A percentile compares a stretch with the other conserved stretches of the same genome.
Evolutionary conservation across 2,329 filamentous ascomycete genomes (phyloP).

Genomic region (Ramularia endophylla): DNA sequence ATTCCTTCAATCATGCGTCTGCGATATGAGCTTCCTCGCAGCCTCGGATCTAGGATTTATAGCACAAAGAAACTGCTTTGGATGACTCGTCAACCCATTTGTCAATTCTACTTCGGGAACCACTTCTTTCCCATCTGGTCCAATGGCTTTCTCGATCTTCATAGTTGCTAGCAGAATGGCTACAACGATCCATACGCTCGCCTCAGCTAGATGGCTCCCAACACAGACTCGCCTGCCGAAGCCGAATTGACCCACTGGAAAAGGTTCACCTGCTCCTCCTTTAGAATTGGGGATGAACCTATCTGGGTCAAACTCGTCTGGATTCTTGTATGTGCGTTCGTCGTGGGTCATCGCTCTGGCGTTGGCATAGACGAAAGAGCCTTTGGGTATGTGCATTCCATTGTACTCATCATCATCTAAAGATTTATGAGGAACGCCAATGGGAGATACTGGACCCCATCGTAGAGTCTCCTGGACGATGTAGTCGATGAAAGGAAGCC

Average conservation of each 20-base stretch:
- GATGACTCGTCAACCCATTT: no score
- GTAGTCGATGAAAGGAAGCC: slow-evolving; percentile 28
- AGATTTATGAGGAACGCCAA: slow-evolving; percentile 41
- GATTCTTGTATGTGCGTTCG: slow-evolving; percentile 36
- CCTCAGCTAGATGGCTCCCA: no score
- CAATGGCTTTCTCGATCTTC: no score
- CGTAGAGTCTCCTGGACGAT: slow-evolving; percentile 32
- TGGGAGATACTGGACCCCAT: slow-evolving; percentile 28
- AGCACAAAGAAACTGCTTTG: no score
- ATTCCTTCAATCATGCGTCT: no score
- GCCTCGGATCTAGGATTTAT: no score
- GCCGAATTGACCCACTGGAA: slow-evolving; percentile 42
- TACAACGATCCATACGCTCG: no score
- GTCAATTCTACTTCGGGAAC: no score
- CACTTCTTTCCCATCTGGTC: no score
- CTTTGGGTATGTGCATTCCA: slow-evolving; percentile 21
- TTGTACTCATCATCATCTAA: slow-evolving; percentile 19
- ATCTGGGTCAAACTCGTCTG: slow-evolving; percentile 43
- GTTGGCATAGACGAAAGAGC: slow-evolving; percentile 21
- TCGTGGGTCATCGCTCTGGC: slow-evolving; percentile 38
- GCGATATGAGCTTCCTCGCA: no score
- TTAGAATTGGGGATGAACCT: slow-evolving; percentile 35
- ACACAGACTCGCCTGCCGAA: no score
- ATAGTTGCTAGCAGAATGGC: no score
- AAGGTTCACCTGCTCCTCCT: slow-evolving; percentile 39